Evolutionary conservation across 2,329 filamentous ascomycete genomes (phyloP), one percentile per base, ranked within the genome.

Genomic region (Talaromyces sp.): DNA sequence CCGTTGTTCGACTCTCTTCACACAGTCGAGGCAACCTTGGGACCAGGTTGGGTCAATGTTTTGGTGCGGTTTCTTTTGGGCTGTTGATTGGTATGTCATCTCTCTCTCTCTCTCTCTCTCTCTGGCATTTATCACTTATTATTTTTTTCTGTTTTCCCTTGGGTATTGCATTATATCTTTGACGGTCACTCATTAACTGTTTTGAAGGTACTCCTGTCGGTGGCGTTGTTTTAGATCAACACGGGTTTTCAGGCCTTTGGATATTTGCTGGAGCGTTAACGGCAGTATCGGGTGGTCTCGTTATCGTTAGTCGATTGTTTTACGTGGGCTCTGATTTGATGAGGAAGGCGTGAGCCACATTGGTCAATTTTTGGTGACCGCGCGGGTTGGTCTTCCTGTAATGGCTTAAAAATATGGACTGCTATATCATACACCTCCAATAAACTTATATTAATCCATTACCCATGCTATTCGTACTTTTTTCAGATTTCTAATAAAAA

Each of bases 171-270:
- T 4, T 21, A 13, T 6, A 10, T 38, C n/a, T 46, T 8, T 60
- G 21, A 38, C 21, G 13, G 14, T 14, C 32, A n/a, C 7, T 2
- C 24, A 51, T 14, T 46, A 26, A 41, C 17, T 51, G 32, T 32
- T 17, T n/a, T 55, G 14, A 19, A 60, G 58, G 58, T 31, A 60
- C 58, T 2, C 58, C 58, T 24, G 58, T 60, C 24, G 58, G 58
- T 17, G 58, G 58, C 14, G 58, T 60, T 38, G 58, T 60, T 31
- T 21, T 60, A 14, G 31, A 60, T 24, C 19, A 60, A 6, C 41
- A 60, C n/a, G 41, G 53, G 5, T 56, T 56, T 26, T 51, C 46
- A n/a, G 19, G 52, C 3, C 58, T 60, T 4, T 60, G 52, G 29
- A 50, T 60, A 11, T 59, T 60, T n/a, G 52, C 53, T 13, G 58